Conservation (phyloP, 2,329 filamentous ascomycete species). For the Talaromyces sp. region DNA sequence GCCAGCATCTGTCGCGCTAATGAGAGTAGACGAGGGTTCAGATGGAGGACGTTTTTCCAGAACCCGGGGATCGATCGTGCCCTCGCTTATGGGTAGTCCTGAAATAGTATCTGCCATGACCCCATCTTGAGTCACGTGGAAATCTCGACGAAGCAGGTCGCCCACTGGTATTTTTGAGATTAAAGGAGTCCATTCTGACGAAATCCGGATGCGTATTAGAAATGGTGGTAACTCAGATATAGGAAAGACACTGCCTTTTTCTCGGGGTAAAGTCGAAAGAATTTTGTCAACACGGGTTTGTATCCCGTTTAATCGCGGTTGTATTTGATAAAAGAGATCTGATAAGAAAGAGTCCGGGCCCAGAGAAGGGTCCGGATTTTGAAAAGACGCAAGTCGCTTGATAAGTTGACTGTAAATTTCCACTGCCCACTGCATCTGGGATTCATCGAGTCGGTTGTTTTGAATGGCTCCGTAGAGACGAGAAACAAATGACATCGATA, state of each 20-base stretch:
- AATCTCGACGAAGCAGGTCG: constrained; percentile 5
- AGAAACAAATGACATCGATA: constrained; percentile 14
- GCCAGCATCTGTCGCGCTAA: neutral
- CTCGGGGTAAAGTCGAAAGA: neutral
- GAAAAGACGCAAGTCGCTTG: neutral
- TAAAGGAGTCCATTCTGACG: neutral
- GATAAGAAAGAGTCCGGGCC: neutral
- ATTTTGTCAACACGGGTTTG: neutral
- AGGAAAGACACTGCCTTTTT: neutral
- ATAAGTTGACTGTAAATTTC: neutral
- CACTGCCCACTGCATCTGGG: neutral
- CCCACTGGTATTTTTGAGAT: neutral
- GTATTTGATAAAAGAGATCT: neutral
- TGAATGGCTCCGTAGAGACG: constrained; percentile 12
- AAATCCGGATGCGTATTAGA: constrained; percentile 3
- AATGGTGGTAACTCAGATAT: constrained; percentile 1
- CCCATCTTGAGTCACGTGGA: neutral
- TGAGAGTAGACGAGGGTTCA: neutral
- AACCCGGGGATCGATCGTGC: neutral
- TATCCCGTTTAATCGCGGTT: neutral
- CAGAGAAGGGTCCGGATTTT: neutral
- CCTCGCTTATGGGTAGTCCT: too few species aligned
- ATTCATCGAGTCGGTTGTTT: neutral
- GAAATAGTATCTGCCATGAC: neutral
- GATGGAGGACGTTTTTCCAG: neutral